Evolutionary conservation across 148 eudicot species (phyloP), one percentile per base, ranked within the genome.

Genomic region (Nyssa sinensis): DNA sequence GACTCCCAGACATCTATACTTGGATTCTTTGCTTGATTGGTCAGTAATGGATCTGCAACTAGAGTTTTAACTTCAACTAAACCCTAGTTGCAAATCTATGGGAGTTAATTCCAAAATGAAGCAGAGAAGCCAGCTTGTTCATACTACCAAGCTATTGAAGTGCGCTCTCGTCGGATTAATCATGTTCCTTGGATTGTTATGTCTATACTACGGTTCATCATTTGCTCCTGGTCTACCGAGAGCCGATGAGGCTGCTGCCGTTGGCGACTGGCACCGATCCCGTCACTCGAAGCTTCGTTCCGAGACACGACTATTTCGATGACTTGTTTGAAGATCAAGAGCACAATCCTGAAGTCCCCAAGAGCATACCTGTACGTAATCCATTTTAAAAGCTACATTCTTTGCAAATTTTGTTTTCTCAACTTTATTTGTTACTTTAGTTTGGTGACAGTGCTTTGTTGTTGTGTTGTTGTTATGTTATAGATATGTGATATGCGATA

Each of bases 401-500:
- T n/a, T 70, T 4, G 5, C 13, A 27, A 25, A 12, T n/a, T 16
- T 25, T 47, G 2, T 67, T 16, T 17, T 35, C 4, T 51, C 23
- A 47, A 28, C 25, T 16, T 24, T 0, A 31, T 75, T n/a, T 65
- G 13, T 34, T 64, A 24, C 2, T 63, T 29, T 30, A 14, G 25
- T 39, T 7, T 24, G 0, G 11, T 69, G 35, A 33, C 30, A 33
- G 7, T 30, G 28, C 24, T 17, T 59, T 58, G 19, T 4, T 55
- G 64, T 31, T 41, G 25, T 33, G 32, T 71, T 58, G 34, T n/a
- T n/a, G n/a, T n/a, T n/a, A n/a, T n/a, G n/a, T 78, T 80, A 34
- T 79, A 90, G 95, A 78, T 85, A 14, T 90, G 95, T 80, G 95
- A 88, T 83, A 74, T 71, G 83, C 80, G 81, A 32, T 77, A 86